Base-by-base conservation (phyloP, 2,329 filamentous ascomycete species). In the Leptographium flavum region DNA sequence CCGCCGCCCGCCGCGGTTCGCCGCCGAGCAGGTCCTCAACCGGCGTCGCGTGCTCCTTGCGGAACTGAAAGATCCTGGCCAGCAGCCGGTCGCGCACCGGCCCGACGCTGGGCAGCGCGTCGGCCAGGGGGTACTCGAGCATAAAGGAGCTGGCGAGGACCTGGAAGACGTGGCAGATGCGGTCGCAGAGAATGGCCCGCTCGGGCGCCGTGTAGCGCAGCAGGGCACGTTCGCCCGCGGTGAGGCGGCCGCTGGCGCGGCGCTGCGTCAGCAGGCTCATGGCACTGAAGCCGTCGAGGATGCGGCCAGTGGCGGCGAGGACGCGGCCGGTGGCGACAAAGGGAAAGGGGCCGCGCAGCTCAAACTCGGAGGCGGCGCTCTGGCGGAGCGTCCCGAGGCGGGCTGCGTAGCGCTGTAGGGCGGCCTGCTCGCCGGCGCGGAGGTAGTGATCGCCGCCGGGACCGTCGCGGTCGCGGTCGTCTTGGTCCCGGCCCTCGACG, bases 121-220 rank as follows among this genome's bases (percentile, higher is more conserved):
- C 87, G 31, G 83, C 90, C 47, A 98, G 70, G 0, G 92, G 88
- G 55, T 94, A 96, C 63, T 94, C 88, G 9, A 96, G 73, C 70
- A 94, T 94, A 65, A 96, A 79, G 14, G 85, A 94, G 36, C 84
- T 92, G 2, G 92, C 92, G 50, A 98, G 75, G 6, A 96, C 92
- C 57, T 79, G 71, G 51, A 77, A 77, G 15, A 98, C 73, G 70
- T 96, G 92, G 58, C 87, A 93, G 55, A 96, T 93, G 43, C 92
- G 79, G 45, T 84, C 78, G 55, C 87, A 94, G 28, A 98, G 71
- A 50, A 88, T 79, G 10, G 74, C 76, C 44, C 92, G 76, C 62
- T 98, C 90, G 9, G 76, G 68, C 5, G 76, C 72, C 1, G 92
- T 96, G 59, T 84, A 87, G 50, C 76, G 72, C 32, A 98, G 67